phyloP scores from a whole-genome alignment of 495 filamentous ascomycete species.

The Trichoderma asperelloides region DNA sequence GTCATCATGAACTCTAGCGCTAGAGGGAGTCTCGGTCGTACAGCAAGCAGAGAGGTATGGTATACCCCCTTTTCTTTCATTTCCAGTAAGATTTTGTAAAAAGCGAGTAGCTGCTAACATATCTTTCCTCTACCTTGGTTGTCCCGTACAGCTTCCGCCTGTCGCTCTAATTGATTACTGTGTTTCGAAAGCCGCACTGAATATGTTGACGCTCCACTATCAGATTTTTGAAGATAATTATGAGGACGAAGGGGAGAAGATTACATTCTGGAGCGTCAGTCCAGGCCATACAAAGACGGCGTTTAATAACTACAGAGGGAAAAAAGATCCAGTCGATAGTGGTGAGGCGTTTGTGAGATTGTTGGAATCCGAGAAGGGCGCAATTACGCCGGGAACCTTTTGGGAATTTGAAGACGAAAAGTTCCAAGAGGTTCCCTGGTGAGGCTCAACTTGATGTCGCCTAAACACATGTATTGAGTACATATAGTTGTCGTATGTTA shows the following conservation, averaged over 20 bases:
- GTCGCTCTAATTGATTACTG: slow-evolving; percentile 17
- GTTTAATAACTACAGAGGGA: slow-evolving; percentile 26
- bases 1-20: slow-evolving; percentile 17
- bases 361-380: slow-evolving; percentile 18
- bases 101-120: slow-evolving; percentile 10
- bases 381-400: slow-evolving; percentile 20
- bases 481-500: no score
- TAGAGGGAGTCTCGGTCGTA: slow-evolving; percentile 18
- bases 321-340: slow-evolving; percentile 24
- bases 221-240: slow-evolving; percentile 20
- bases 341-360: slow-evolving; percentile 27
- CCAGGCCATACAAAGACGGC: slow-evolving; percentile 29
- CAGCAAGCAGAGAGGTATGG: slow-evolving; percentile 14
- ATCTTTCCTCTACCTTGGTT: slow-evolving; percentile 13
- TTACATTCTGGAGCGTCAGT: slow-evolving; percentile 21
- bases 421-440: slow-evolving; percentile 31
- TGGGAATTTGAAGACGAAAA: slow-evolving; percentile 27
- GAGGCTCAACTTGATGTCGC: not conserved
- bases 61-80: not conserved
- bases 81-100: not conserved
- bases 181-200: slow-evolving; percentile 24
- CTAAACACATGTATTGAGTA: not conserved
- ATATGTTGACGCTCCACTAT: slow-evolving; percentile 27
- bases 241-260: slow-evolving; percentile 14
- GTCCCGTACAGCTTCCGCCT: slow-evolving; percentile 15